Evolutionary conservation across 306 rosid genomes (phyloP).

Genomic region (Quillaja saponaria): DNA sequence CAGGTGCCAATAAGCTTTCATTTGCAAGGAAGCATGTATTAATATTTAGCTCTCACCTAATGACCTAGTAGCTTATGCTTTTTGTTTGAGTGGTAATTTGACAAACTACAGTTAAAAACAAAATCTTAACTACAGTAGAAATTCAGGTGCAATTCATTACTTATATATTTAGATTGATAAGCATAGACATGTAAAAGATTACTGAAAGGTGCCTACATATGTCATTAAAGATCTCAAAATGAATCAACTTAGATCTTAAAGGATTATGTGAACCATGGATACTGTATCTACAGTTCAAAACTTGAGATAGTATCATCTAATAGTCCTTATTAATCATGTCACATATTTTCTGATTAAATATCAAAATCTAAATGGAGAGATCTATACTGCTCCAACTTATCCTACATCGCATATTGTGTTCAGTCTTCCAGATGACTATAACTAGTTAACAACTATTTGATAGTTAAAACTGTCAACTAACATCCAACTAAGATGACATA

Average conservation of each 20-base stretch:
- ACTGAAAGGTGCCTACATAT: background rate
- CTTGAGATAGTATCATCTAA: background rate
- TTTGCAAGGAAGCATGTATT: too few species aligned
- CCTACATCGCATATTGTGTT: conserved; percentile 1
- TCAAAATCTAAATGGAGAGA: background rate
- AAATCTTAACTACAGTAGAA: background rate
- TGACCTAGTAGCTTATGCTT: too few species aligned
- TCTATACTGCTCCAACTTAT: conserved; percentile 1
- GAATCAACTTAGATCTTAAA: conserved; percentile 7
- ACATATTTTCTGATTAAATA: background rate
- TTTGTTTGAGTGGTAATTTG: too few species aligned
- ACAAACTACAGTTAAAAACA: too few species aligned
- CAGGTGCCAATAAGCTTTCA: too few species aligned
- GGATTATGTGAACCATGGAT: background rate
- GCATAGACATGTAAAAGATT: background rate
- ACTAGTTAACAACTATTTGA: too few species aligned
- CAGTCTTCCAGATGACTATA: background rate
- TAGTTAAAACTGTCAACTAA: too few species aligned
- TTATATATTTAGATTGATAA: background rate
- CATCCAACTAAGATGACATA: too few species aligned
- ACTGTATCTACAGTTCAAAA: background rate
- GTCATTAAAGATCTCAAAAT: background rate
- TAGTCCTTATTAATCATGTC: background rate
- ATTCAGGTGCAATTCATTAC: conserved; percentile 1
- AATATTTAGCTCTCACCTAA: too few species aligned